Percentiles rank a stretch among this genome's conserved stretches.
Conservation (phyloP, 129 eudicot species). For the Sambucus nigra region DNA sequence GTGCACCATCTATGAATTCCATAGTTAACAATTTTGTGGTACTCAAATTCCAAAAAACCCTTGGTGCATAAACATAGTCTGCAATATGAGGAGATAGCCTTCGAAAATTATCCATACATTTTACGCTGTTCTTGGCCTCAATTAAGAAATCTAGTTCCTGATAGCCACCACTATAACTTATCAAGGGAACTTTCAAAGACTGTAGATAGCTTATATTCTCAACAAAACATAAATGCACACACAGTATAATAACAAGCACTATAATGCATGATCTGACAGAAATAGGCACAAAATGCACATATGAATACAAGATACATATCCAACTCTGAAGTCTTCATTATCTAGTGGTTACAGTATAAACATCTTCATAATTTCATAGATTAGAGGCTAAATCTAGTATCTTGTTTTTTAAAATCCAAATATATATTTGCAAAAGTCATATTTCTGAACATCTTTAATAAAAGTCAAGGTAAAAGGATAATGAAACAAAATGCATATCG, state of each 20-base stretch:
- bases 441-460: too few relatives aligned
- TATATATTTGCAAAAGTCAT: too few relatives aligned
- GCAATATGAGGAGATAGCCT: conserved; percentile 90
- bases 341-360: too few relatives aligned
- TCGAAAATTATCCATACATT: conserved; percentile 89
- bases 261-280: background rate
- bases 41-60: conserved; percentile 65
- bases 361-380: too few relatives aligned
- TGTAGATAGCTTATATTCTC: conserved; percentile 3
- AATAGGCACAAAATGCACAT: conserved; percentile 4
- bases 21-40: conserved; percentile 80
- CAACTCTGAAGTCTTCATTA: too few relatives aligned
- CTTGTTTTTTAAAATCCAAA: too few relatives aligned
- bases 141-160: conserved; percentile 92
- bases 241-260: background rate
- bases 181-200: conserved; percentile 11
- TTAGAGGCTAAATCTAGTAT: too few relatives aligned
- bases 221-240: conserved; percentile 9
- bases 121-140: conserved; percentile 92
- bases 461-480: too few relatives aligned
- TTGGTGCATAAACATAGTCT: conserved; percentile 71
- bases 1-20: conserved; percentile 83
- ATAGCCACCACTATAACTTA: conserved; percentile 26
- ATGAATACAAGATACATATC: background rate
- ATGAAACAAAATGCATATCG: too few relatives aligned